These are phyloP conservation scores for Penicillium freii DNA, from an alignment of 2,329 filamentous ascomycete genomes.

Conservation along the genomic window DNA sequence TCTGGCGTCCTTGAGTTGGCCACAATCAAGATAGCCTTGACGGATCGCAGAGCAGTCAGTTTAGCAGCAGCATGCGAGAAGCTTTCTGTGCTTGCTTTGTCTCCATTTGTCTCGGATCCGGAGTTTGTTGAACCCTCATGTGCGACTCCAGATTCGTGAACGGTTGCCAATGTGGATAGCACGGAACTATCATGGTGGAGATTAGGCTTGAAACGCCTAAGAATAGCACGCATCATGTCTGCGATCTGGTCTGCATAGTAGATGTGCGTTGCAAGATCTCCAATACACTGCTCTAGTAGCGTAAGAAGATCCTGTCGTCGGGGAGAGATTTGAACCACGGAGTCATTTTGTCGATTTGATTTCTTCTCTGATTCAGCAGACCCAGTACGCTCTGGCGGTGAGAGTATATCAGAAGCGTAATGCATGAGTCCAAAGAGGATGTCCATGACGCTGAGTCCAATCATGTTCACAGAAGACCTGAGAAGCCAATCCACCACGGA, in stretches of 20 bases:
- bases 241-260: constrained; percentile 96
- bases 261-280: constrained; percentile 87
- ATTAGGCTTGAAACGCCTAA: constrained; percentile 72
- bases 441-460: constrained; percentile 95
- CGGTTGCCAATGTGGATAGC: constrained; percentile 37
- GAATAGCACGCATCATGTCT: constrained; percentile 84
- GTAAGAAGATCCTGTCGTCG: constrained; percentile 63
- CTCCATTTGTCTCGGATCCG: constrained; percentile 27
- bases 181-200: constrained; percentile 45
- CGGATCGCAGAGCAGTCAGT: constrained; percentile 67
- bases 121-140: constrained; percentile 18
- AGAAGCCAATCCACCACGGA: constrained; percentile 79
- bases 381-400: constrained; percentile 53
- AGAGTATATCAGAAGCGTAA: constrained; percentile 75
- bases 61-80: constrained; percentile 63
- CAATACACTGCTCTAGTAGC: constrained; percentile 77
- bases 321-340: constrained; percentile 45
- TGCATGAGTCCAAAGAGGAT: constrained; percentile 80
- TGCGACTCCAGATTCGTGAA: constrained; percentile 20
- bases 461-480: constrained; percentile 85
- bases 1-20: constrained; percentile 68
- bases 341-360: constrained; percentile 7
- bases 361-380: constrained; percentile 29
- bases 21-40: constrained; percentile 78
- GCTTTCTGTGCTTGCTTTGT: constrained; percentile 54